phyloP scores from a whole-genome alignment of 345 rosid genomes.

The Syzygium jambos region DNA sequence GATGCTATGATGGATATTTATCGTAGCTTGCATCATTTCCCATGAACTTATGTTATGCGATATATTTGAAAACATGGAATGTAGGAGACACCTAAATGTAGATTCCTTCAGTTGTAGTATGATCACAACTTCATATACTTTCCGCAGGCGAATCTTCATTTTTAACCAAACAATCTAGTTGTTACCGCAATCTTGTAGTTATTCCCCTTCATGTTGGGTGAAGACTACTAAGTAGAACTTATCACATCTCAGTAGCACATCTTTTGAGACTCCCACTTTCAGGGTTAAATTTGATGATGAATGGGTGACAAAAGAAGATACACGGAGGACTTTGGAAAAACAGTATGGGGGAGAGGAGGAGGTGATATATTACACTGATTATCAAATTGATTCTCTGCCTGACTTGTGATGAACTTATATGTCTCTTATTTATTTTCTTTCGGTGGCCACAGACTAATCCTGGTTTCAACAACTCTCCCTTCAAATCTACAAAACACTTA shows the following conservation, averaged over 20 bases:
- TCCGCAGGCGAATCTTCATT: no score
- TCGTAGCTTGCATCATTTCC: no score
- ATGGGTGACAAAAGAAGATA: conserved; percentile 89
- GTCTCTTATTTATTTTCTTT: conserved; percentile 2
- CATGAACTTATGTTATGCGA: no score
- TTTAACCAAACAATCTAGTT: no score
- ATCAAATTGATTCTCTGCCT: background rate
- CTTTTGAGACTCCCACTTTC: background rate
- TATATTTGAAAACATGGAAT: no score
- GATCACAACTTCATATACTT: no score
- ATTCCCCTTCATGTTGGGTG: no score
- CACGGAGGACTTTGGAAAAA: conserved; percentile 82
- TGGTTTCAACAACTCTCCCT: conserved; percentile 81
- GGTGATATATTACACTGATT: conserved; percentile 27
- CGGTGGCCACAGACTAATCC: conserved; percentile 92
- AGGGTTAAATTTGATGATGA: conserved; percentile 99
- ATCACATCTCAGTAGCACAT: background rate
- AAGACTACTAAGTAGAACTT: no score
- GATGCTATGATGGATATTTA: no score
- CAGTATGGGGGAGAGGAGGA: conserved; percentile 99
- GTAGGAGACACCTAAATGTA: no score
- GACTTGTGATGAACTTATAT: conserved; percentile 2
- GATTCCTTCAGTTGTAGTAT: no score
- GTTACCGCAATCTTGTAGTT: no score
- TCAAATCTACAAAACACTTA: conserved; percentile 45